Base-by-base conservation (phyloP, 495 filamentous ascomycete species). In the Jackrogersella multiformis region DNA sequence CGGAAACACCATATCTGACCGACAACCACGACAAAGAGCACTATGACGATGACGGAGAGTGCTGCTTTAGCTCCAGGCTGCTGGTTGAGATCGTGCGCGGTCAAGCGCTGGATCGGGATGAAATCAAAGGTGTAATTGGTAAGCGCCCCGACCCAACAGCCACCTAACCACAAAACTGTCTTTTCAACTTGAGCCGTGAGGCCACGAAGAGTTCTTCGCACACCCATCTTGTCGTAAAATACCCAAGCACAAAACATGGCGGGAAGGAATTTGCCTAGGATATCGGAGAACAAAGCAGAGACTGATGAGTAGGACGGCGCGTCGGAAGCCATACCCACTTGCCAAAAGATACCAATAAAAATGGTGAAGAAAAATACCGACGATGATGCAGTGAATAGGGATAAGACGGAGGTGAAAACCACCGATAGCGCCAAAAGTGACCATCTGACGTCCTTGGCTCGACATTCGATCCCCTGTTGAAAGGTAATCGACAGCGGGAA, bases 91-190 rank as follows among this genome's bases (percentile, higher is more conserved):
- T 96, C 93, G 69, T 89, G 86, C 0, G 85, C 82, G 0, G 90
- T 96, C 6, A 97, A 80, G 18, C 93, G 86, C 64, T 89, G 81
- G 68, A 97, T 90, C 3, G 92, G 92, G 66, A 97, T 93, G 77
- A 88, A 85, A 41, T 90, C 89, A 70, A 97, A 88, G 0, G 92
- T 95, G 67, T 93, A 89, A 70, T 96, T 97, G 39, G 89, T 90
- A 55, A 97, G 77, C 0, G 90, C 87, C 15, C 90, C 92, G 60
- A 95, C 83, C 87, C 93, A 96, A 61, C 86, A 87, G 13, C 84
- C 84, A 1, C 89, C 88, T 10, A 95, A 77, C 84, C 88, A 95
- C 35, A 94, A 78, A 6, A 95, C 69, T 0, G 90, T 87, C 78
- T 89, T 92, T 61, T 91, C 89, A 23, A 91, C 48, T 64, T 90